A percentile compares a stretch with the other conserved stretches of the same genome.
Conservation (phyloP, 2,329 filamentous ascomycete species). For the Talaromyces sp. region DNA sequence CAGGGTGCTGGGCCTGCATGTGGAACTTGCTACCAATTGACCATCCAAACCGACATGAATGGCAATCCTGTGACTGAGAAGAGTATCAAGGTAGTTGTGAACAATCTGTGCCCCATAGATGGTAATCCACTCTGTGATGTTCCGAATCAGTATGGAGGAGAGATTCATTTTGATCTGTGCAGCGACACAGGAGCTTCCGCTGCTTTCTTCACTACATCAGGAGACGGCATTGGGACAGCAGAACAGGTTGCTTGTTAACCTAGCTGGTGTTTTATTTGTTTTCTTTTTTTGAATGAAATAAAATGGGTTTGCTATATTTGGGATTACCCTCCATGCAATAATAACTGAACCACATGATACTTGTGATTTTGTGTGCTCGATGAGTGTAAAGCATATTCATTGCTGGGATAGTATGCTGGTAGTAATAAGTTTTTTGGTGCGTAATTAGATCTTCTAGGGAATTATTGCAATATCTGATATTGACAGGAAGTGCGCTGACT, state of each 20-base stretch:
- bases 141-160: slow-evolving; percentile 34
- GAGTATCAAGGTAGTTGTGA: slow-evolving; percentile 34
- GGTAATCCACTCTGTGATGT: slow-evolving; percentile 33
- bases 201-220: slow-evolving; percentile 30
- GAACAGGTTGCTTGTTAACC: not conserved
- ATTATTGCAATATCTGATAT: no score
- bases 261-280: not conserved
- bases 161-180: slow-evolving; percentile 39
- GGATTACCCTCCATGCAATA: not conserved
- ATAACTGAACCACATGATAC: no score
- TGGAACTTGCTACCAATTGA: slow-evolving; percentile 35
- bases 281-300: not conserved
- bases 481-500: no score
- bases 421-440: no score
- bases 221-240: slow-evolving; percentile 28
- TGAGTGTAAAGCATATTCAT: no score
- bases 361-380: not conserved
- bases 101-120: slow-evolving; percentile 35
- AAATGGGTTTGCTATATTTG: not conserved
- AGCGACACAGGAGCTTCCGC: slow-evolving; percentile 30
- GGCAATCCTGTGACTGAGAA: slow-evolving; percentile 21
- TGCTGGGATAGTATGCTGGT: no score
- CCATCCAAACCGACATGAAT: slow-evolving; percentile 26
- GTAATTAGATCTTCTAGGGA: no score
- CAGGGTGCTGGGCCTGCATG: slow-evolving; percentile 34